Conservation (phyloP, 306 rosid genomes). For the Quercus mongolica region DNA sequence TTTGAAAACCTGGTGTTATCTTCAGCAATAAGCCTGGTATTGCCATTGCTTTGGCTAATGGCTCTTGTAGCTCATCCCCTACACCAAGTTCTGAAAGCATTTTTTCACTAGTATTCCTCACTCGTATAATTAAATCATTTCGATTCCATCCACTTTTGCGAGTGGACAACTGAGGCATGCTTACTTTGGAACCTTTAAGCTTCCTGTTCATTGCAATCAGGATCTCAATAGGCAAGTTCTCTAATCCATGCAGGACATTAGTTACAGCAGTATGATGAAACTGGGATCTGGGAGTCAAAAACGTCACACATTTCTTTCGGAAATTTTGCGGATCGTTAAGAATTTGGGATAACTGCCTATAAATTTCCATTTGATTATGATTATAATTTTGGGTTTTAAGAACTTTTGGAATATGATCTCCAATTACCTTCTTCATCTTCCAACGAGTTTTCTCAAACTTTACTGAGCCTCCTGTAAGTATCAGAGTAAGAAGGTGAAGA, state of each 20-base stretch:
- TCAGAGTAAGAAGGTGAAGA: constrained; percentile 50
- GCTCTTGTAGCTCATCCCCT: constrained; percentile 50
- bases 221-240: constrained; percentile 42
- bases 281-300: constrained; percentile 24
- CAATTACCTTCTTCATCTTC: constrained; percentile 54
- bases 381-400: constrained; percentile 22
- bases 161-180: constrained; percentile 46
- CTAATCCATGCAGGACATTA: constrained; percentile 42
- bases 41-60: constrained; percentile 83
- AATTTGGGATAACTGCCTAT: constrained; percentile 40
- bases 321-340: constrained; percentile 53
- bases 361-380: constrained; percentile 25
- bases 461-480: constrained; percentile 39
- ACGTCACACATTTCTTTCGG: constrained; percentile 24
- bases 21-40: constrained; percentile 63
- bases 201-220: constrained; percentile 66
- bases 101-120: constrained; percentile 30
- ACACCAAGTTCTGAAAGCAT: constrained; percentile 52
- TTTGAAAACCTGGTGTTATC: constrained; percentile 43
- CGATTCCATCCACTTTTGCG: constrained; percentile 45
- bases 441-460: constrained; percentile 56
- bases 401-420: constrained; percentile 40
- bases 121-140: constrained; percentile 30
- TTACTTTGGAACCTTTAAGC: constrained; percentile 41
- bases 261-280: constrained; percentile 31